These are phyloP conservation scores for Solanum microdontum DNA, from an alignment of 257 asterid genomes.

Conservation along the genomic window DNA sequence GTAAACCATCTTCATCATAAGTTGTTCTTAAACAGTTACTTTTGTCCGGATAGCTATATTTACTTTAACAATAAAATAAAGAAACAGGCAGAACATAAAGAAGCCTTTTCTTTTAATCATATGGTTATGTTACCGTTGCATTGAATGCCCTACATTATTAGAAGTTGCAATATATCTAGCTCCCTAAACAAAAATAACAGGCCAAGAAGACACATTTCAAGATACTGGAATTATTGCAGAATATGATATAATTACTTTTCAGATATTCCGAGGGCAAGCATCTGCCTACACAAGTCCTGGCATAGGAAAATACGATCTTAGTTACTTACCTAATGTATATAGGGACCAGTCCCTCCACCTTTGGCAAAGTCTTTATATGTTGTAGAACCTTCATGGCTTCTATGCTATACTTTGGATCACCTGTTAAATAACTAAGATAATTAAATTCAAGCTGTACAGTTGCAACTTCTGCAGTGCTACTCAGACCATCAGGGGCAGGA, in stretches of 20 bases:
- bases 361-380: constrained; percentile 66
- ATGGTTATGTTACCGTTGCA: background rate
- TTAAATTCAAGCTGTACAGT: constrained; percentile 90
- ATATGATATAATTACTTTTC: background rate
- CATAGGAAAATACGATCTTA: background rate
- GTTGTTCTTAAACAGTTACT: background rate
- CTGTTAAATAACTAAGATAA: constrained; percentile 73
- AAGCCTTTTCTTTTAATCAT: background rate
- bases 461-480: constrained; percentile 94
- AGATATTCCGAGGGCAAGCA: background rate
- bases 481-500: constrained; percentile 87
- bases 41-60: background rate
- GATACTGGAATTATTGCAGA: background rate
- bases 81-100: background rate
- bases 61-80: background rate
- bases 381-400: constrained; percentile 94
- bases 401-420: constrained; percentile 61
- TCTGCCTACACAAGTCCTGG: background rate
- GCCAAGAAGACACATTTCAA: background rate
- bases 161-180: background rate
- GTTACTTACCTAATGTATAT: constrained; percentile 67
- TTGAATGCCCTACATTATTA: background rate
- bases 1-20: background rate
- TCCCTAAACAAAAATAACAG: background rate
- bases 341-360: constrained; percentile 91